Evolutionary conservation across 176 grass and related monocot species (phyloP), one percentile per base, ranked within the genome.

Genomic region (Cenchrus americanus): DNA sequence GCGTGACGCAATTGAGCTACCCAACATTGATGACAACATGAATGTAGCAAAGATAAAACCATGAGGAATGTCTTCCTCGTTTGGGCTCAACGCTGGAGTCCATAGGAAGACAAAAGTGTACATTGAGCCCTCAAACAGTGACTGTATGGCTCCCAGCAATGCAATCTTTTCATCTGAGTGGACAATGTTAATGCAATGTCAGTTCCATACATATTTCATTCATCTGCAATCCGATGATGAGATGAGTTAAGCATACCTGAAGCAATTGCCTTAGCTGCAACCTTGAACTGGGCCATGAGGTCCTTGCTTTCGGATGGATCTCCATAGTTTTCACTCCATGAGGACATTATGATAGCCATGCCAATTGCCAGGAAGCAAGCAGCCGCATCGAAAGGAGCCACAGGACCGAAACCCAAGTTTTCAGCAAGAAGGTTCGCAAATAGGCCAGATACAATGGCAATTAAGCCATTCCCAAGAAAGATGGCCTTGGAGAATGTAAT

Each of bases 31-130:
- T 19, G 96, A 99, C 27, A 99, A 61, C 96, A 99, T 96, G 92
- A 99, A 99, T n/a, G 96, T 99, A 14, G 93, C 96, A 84, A 96
- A 99, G 63, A 99, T 96, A 75, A 99, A 99, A 26, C 89, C 96
- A 65, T 96, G 93, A 74, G 93, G 93, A 41, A 99, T 96, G 14
- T 99, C 96, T 79, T 96, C 91, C 0, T 94, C 96, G 55, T 96
- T 94, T 69, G 96, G 93, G 77, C 96, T 96, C 65, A 99, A 63
- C 3, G 96, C 96, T 62, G 93, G 96, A 75, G 96, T 96, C 93
- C 91, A 99, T 62, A 99, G 85, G 91, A 96, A 99, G 47, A 96
- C 96, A 80, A 99, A 96, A 14, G 93, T 96, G 70, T 96, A 99
- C 96, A 96, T 99, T 2, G 93, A 99, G 0, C 93, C 93, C 87